A percentile compares a stretch with the other conserved stretches of the same genome.
These are phyloP conservation scores for Coniosporium uncinatum DNA, from an alignment of 2,329 filamentous ascomycete genomes.

Conservation along the genomic window DNA sequence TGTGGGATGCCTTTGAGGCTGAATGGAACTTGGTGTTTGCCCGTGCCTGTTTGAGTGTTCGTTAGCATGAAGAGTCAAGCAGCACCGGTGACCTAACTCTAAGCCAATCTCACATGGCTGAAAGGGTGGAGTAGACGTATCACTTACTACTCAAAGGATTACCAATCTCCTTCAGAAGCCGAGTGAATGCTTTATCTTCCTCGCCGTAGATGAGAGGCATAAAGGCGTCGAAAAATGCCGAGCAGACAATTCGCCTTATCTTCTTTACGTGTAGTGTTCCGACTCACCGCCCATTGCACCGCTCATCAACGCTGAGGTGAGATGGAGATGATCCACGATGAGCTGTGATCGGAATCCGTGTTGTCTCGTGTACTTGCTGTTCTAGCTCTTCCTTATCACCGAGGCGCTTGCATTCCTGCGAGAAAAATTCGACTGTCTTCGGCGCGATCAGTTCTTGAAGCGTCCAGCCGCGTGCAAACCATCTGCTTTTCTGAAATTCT, in stretches of 20 bases:
- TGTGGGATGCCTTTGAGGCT: too few species aligned
- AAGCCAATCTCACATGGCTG: too few species aligned
- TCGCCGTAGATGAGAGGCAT: neutral
- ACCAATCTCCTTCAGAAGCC: neutral
- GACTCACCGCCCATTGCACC: too few species aligned
- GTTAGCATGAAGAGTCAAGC: too few species aligned
- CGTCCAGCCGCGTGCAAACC: conserved; percentile 9
- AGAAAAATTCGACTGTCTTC: conserved; percentile 6
- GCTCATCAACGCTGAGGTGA: too few species aligned
- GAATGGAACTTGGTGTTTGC: too few species aligned
- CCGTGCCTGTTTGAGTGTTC: too few species aligned
- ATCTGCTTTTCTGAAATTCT: conserved; percentile 6
- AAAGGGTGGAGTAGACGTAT: too few species aligned
- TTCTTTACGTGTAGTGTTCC: neutral
- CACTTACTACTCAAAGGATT: too few species aligned
- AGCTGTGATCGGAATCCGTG: conserved; percentile 6
- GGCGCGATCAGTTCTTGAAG: conserved; percentile 9
- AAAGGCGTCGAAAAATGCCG: neutral
- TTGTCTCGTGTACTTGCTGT: conserved; percentile 8
- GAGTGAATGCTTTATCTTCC: neutral
- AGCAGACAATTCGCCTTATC: neutral
- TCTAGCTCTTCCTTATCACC: conserved; percentile 4
- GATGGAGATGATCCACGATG: too few species aligned
- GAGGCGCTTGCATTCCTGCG: conserved; percentile 3
- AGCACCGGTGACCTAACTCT: too few species aligned